phyloP scores from a whole-genome alignment of 116 monocot genomes.

The Iris pallida region DNA sequence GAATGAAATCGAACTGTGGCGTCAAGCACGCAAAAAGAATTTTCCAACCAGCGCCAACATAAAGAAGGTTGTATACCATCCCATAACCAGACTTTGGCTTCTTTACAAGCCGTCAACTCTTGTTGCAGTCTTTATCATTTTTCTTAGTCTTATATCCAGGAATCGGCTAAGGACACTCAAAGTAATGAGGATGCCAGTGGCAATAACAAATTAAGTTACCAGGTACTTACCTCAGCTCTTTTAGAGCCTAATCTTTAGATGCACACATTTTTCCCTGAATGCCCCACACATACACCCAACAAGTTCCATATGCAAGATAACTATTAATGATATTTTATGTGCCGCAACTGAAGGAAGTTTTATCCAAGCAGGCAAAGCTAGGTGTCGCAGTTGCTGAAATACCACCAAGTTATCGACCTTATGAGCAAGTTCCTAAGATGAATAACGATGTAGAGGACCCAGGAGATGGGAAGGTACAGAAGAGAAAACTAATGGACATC shows the following conservation, averaged over 20 bases:
- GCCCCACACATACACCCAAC: no score
- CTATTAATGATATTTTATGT: background rate
- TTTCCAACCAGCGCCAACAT: constrained; percentile 61
- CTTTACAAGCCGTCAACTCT: background rate
- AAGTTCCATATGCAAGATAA: background rate
- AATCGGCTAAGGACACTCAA: constrained; percentile 9
- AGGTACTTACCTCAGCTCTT: constrained; percentile 37
- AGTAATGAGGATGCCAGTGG: constrained; percentile 17
- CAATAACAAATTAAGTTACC: constrained; percentile 32
- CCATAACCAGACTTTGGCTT: background rate
- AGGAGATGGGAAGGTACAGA: no score
- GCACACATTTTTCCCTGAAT: no score
- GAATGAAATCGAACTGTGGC: constrained; percentile 70
- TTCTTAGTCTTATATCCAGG: constrained; percentile 31
- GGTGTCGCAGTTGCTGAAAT: constrained; percentile 88
- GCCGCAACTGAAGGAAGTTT: constrained; percentile 91
- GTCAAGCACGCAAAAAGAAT: constrained; percentile 82
- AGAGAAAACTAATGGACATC: background rate
- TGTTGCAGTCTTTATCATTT: background rate
- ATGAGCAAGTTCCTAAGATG: background rate
- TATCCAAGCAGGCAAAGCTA: constrained; percentile 77
- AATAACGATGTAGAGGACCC: background rate
- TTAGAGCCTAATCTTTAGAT: background rate
- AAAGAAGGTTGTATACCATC: constrained; percentile 34
- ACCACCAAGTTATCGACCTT: constrained; percentile 39